Base-by-base conservation (phyloP, 305 asterid genomes). In the Plantago lanceolata region DNA sequence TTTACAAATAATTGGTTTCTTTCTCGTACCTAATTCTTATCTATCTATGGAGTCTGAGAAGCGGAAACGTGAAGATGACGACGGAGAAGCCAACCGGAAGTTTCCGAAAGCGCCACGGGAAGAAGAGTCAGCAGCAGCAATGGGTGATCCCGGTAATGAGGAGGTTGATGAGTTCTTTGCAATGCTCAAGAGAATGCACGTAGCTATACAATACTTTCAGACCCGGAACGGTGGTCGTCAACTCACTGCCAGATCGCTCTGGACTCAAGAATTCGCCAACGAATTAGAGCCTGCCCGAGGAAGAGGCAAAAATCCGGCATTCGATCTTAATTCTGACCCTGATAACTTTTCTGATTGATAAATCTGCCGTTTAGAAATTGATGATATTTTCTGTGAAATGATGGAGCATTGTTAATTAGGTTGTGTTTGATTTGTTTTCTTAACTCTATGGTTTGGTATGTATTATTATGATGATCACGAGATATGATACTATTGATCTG, bases 291-390 rank as follows among this genome's bases (percentile, higher is more conserved):
- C 14, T 8, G 74, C n/a, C n/a, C n/a, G 33, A 43, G 51, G 29
- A 70, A 57, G 33, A 62, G 49, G n/a, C 17, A 58, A 21, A 0
- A 59, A 37, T 45, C 61, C 44, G 49, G 70, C 63, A 50, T 62
- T 81, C 66, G 85, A 85, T 76, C 92, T 82, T 4, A 85, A 85
- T 17, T 77, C 76, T 12, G 76, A 75, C 24, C 87, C 84, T 1
- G 59, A 54, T 54, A 21, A 18, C 57, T 60, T 1, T 60, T 13
- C 63, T 47, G 78, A 68, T 58, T 20, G n/a, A n/a, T n/a, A n/a
- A n/a, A n/a, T n/a, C n/a, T n/a, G n/a, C n/a, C n/a, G n/a, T n/a
- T n/a, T n/a, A n/a, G n/a, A n/a, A n/a, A n/a, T n/a, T n/a, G n/a
- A n/a, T n/a, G n/a, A n/a, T n/a, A n/a, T n/a, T n/a, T n/a, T n/a